Percentiles rank a stretch among this genome's conserved stretches.
These are phyloP conservation scores for Aureobasidium sp. DNA, from an alignment of 2,329 filamentous ascomycete genomes.

Conservation along the genomic window DNA sequence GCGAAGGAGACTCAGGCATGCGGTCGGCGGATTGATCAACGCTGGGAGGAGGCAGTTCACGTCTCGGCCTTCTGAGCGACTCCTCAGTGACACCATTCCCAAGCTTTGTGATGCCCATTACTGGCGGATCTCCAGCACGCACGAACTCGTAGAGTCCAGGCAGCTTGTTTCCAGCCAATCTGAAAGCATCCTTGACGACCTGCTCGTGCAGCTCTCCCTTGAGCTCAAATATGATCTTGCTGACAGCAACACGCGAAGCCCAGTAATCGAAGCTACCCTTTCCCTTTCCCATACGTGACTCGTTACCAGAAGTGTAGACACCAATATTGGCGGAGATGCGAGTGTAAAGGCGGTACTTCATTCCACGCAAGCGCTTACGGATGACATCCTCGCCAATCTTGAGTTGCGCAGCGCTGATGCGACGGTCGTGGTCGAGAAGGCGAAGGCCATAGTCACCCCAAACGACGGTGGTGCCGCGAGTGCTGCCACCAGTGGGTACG, in stretches of 20 bases:
- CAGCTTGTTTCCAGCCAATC: constrained; percentile 88
- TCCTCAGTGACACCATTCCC: constrained; percentile 73
- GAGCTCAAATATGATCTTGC: constrained; percentile 86
- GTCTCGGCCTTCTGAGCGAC: constrained; percentile 72
- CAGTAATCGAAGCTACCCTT: constrained; percentile 97
- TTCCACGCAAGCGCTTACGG: constrained; percentile 75
- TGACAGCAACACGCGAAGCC: constrained; percentile 84
- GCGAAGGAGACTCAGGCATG: constrained; percentile 11
- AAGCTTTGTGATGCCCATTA: constrained; percentile 90
- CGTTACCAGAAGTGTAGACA: constrained; percentile 92
- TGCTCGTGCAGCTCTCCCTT: constrained; percentile 92
- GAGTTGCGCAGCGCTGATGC: constrained; percentile 78
- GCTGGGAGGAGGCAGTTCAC: constrained; percentile 46
- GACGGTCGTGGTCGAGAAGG: constrained; percentile 86
- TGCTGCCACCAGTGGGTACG: constrained; percentile 83
- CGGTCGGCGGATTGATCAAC: constrained; percentile 11
- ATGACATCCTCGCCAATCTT: constrained; percentile 93
- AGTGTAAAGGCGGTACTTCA: constrained; percentile 90
- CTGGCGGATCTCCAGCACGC: constrained; percentile 78
- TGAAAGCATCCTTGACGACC: constrained; percentile 86
- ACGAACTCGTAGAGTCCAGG: constrained; percentile 95
- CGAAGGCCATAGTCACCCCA: constrained; percentile 96
- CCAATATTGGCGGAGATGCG: constrained; percentile 87
- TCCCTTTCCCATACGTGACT: constrained; percentile 98
- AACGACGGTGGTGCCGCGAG: constrained; percentile 86